Evolutionary conservation across 345 rosid genomes (phyloP), one percentile per base, ranked within the genome.

Genomic region (Populus euphratica): DNA sequence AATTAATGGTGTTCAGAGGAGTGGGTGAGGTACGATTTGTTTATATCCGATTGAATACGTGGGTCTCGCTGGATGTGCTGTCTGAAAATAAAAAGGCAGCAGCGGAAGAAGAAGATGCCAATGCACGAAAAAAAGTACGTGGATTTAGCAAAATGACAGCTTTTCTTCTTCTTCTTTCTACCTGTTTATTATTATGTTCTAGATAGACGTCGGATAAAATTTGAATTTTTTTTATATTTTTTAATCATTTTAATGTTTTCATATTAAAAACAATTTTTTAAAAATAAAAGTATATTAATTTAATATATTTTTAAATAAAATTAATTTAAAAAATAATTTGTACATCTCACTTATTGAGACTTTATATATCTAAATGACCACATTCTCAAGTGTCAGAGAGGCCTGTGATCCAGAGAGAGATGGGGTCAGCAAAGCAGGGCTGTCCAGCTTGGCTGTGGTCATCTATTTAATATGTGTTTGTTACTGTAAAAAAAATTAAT

Each of bases 61-160:
- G 67, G 75, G 82, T 77, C 59, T 77, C 72, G 84, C 81, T 78
- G 84, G 82, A 76, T 69, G 70, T 70, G 84, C 63, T 69, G 79
- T 67, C 36, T 33, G 36, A 33, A 33, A 33, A 33, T 5, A 33
- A 33, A 33, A 33, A 33, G 5, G 36, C 36, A 33, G 5, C 36
- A 33, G 36, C 36, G 36, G 36, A 71, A 35, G 17, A 63, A 63
- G 23, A 75, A 84, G 75, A 75, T 59, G 74, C 79, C 79, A 80
- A 73, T 27, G 73, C 73, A 70, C 23, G 13, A 29, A 21, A 25
- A 31, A 31, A 31, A 31, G 3, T 31, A 27, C 1, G 0, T 52
- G 44, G 68, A 76, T 23, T 56, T 38, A 56, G 43, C 63, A 31
- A 63, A 44, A 23, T 41, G 74, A 70, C 74, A 70, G 62, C 79